Percentiles rank a stretch among this genome's conserved stretches.
Conservation (phyloP, 495 filamentous ascomycete genomes). For the Filosporella fistucella region DNA sequence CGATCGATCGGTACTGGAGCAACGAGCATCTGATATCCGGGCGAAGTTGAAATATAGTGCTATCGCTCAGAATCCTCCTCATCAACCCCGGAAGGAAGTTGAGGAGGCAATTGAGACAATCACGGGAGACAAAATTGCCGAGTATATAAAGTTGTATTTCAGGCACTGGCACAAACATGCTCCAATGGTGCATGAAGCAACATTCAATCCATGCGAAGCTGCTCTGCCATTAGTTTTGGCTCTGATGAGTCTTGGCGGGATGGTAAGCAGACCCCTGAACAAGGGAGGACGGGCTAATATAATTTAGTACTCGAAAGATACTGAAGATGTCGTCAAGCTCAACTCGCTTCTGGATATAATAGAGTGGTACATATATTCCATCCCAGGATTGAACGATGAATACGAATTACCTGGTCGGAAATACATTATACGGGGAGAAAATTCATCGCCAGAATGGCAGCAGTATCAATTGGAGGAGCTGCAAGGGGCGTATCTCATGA, state of each 20-base stretch:
- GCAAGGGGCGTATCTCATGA: slow-evolving; percentile 25
- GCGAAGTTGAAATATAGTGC: slow-evolving; percentile 24
- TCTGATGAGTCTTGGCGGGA: slow-evolving; percentile 23
- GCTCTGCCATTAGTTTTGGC: slow-evolving; percentile 20
- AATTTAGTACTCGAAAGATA: slow-evolving; percentile 20
- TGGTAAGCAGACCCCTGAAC: slow-evolving; percentile 20
- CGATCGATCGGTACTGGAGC: slow-evolving; percentile 18
- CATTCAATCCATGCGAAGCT: slow-evolving; percentile 21
- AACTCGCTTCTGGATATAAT: slow-evolving; percentile 21
- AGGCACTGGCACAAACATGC: slow-evolving; percentile 25
- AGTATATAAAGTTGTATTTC: slow-evolving; percentile 23
- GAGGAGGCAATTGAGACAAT: slow-evolving; percentile 18
- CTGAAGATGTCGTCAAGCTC: slow-evolving; percentile 12
- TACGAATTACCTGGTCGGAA: slow-evolving; percentile 21
- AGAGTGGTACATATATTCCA: slow-evolving; percentile 19
- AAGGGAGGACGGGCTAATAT: no score
- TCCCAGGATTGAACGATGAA: slow-evolving; percentile 19
- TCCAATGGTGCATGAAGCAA: slow-evolving; percentile 22
- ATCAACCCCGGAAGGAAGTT: slow-evolving; percentile 10
- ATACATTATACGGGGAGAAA: slow-evolving; percentile 15
- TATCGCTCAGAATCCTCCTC: slow-evolving; percentile 10
- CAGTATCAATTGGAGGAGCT: slow-evolving; percentile 23
- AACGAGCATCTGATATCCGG: slow-evolving; percentile 21
- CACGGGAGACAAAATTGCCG: slow-evolving; percentile 16
- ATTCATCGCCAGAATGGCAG: slow-evolving; percentile 18